Evolutionary conservation across 768 basidiomycete genomes (phyloP), one percentile per base, ranked within the genome.

Genomic region (Mycena haematopus): DNA sequence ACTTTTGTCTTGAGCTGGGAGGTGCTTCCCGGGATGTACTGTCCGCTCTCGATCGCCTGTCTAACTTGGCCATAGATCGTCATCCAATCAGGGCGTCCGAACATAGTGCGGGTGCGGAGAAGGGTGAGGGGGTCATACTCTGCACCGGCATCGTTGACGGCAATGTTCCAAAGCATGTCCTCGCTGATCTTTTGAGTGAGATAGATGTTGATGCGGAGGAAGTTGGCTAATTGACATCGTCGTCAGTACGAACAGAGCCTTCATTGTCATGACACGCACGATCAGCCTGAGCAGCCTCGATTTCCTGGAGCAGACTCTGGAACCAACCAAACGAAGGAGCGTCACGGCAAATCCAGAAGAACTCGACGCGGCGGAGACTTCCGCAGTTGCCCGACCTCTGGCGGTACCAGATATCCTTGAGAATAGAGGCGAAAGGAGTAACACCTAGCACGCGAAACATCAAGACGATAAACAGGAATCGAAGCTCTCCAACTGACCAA

Each of bases 281-380:
- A 80, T 95, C 92, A 36, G 87, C 87, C 72, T 95, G 94, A 47
- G 92, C 90, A 52, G 86, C 87, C 74, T 97, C 95, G 49, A 97
- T 88, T 73, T 95, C 89, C 70, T 90, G 89, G 62, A 97, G 81
- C 55, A 97, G 78, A 63, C 84, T 88, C 75, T 96, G 93, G 85
- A 98, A 96, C 95, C 95, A 97, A 69, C 93, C 95, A 70, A 97
- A 95, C n/a, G 92, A 92, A n/a, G 93, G 93, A n/a, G 91, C 87
- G 68, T 95, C 92, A 73, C 92, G 89, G 74, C 90, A 92, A 65
- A 93, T 85, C 95, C 95, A 96, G 79, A 96, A 92, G 76, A 96
- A 96, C 69, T 96, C 93, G 60, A 97, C 96, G 45, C 91, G 86
- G 55, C 90, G 88, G 59, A 98, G 86, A 31, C 88, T 84, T 33